Evolutionary conservation across 805 yeast genomes (phyloP).

Genomic region (Starmerella apicola): DNA sequence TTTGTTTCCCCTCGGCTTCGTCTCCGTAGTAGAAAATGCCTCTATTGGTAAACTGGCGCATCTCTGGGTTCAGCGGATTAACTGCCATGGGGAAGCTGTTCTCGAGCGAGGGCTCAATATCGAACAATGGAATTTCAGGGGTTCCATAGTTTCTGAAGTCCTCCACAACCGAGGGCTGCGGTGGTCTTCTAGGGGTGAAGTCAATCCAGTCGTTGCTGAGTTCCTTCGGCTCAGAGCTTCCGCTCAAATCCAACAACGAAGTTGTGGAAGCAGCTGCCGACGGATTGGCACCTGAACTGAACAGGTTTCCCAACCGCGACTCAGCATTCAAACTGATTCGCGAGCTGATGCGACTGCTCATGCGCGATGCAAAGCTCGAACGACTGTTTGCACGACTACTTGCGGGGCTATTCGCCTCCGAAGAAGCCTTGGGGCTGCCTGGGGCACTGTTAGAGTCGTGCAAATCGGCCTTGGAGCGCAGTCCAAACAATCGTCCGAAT

Average conservation of each 20-base stretch:
- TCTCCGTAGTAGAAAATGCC: conserved; percentile 12
- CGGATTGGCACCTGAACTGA: background rate
- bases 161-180: conserved; percentile 3
- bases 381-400: background rate
- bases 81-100: conserved; percentile 1
- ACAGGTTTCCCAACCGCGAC: too few species aligned
- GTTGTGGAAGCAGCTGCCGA: background rate
- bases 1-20: background rate
- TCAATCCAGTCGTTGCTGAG: conserved; percentile 11
- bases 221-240: background rate
- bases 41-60: conserved; percentile 7
- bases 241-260: background rate
- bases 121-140: conserved; percentile 5
- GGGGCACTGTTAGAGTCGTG: background rate
- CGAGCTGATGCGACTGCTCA: conserved; percentile 4
- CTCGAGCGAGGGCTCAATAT: conserved; percentile 7
- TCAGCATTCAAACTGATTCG: background rate
- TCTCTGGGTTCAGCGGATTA: conserved; percentile 3
- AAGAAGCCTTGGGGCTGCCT: background rate
- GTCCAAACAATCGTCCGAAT: background rate
- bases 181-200: conserved; percentile 12
- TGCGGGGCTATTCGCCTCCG: too few species aligned
- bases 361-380: conserved; percentile 11
- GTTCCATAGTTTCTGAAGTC: conserved; percentile 4
- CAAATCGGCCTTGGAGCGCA: background rate